phyloP scores from a whole-genome alignment of 2,329 filamentous ascomycete species.

The Penicillium verrucosum region DNA sequence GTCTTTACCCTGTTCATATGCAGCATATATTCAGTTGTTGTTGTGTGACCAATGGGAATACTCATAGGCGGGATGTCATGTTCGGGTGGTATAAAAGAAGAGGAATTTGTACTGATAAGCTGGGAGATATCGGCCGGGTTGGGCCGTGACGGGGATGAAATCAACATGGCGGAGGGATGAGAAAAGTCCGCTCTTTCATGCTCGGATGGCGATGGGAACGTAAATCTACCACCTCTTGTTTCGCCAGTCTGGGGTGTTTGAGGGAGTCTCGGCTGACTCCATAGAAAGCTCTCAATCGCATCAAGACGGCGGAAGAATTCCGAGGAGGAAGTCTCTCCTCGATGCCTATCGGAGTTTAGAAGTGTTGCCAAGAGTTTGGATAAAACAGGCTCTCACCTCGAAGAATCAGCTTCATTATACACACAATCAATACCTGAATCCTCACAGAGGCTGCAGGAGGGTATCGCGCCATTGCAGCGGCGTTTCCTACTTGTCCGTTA shows the following conservation, averaged over 20 bases:
- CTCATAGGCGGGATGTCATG: conserved; percentile 8
- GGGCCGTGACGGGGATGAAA: conserved; percentile 2
- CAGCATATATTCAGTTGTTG: conserved; percentile 8
- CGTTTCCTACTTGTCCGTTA: conserved; percentile 4
- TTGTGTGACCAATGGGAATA: conserved; percentile 4
- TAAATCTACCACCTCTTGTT: not conserved
- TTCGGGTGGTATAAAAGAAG: conserved; percentile 4
- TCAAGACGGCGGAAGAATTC: conserved; percentile 8
- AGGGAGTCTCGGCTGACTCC: not conserved
- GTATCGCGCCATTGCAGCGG: conserved; percentile 6
- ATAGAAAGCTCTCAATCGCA: conserved; percentile 4
- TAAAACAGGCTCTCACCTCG: not conserved
- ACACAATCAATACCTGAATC: conserved; percentile 5
- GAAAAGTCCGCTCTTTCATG: not conserved
- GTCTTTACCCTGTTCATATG: conserved; percentile 7
- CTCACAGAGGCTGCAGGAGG: conserved; percentile 5
- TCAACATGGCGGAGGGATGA: not conserved
- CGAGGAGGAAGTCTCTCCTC: conserved; percentile 2
- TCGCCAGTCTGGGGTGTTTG: conserved; percentile 4
- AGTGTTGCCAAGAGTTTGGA: no score
- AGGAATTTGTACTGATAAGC: conserved; percentile 1
- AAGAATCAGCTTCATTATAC: conserved; percentile 3
- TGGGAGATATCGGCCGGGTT: conserved; percentile 1
- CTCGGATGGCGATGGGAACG: not conserved
- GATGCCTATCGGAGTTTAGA: not conserved